These are phyloP conservation scores for Rhizoctonia solani DNA, from an alignment of 1,284 basidiomycete species.

Conservation along the genomic window DNA sequence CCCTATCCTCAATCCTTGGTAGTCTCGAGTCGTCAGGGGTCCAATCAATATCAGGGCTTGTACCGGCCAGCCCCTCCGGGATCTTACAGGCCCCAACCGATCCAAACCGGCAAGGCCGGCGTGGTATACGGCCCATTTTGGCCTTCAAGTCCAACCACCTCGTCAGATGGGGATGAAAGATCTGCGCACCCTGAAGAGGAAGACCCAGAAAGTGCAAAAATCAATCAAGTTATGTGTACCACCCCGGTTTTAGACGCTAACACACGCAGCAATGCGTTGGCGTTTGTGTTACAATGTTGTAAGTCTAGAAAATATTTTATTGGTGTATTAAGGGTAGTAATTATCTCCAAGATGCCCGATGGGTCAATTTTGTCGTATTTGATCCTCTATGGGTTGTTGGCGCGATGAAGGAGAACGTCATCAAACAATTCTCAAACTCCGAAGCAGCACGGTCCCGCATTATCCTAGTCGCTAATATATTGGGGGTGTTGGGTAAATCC, in stretches of 20 bases:
- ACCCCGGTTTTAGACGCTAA: conserved; percentile 1
- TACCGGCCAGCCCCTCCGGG: too few species aligned
- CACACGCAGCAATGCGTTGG: conserved; percentile 3
- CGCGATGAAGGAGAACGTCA: conserved; percentile 15
- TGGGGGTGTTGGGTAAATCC: background rate
- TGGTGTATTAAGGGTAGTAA: background rate
- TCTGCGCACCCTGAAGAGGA: conserved; percentile 28
- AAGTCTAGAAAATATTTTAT: background rate
- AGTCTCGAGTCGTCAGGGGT: too few species aligned
- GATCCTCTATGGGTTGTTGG: conserved; percentile 8
- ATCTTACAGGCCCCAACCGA: too few species aligned
- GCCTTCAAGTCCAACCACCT: conserved; percentile 25
- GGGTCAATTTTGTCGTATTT: conserved; percentile 18
- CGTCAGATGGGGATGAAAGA: conserved; percentile 12
- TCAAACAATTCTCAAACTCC: conserved; percentile 3
- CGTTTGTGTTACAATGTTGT: conserved; percentile 28
- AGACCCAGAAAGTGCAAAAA: conserved; percentile 12
- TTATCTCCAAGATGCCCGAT: background rate
- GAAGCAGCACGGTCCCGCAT: conserved; percentile 3
- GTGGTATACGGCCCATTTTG: conserved; percentile 10
- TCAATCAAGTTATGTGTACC: conserved; percentile 14
- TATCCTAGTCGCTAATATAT: background rate
- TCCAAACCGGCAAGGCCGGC: too few species aligned
- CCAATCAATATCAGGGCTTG: too few species aligned
- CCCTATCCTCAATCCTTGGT: too few species aligned